Evolutionary conservation across 225 moss, liverwort and hornwort genomes (phyloP).

Genomic region (Pleurozium schreberi): DNA sequence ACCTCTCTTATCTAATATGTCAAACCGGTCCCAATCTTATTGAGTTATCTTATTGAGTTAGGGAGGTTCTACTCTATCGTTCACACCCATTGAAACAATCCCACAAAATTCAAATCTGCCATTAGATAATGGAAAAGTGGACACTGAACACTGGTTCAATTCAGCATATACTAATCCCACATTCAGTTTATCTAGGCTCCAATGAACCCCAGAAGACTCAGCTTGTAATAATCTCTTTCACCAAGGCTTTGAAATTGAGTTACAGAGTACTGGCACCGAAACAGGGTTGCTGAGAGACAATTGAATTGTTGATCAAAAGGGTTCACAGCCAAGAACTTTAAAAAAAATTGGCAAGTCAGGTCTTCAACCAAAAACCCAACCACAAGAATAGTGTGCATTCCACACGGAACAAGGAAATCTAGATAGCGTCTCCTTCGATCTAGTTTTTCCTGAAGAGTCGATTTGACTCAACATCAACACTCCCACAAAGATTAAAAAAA

Average conservation of each 20-base stretch:
- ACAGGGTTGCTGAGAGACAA: background rate
- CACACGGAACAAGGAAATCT: background rate
- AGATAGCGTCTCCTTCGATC: background rate
- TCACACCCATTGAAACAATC: background rate
- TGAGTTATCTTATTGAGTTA: too few relatives aligned
- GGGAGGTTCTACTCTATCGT: too few relatives aligned
- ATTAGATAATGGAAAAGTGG: background rate
- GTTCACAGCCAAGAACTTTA: background rate
- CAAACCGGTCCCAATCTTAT: too few relatives aligned
- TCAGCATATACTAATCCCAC: background rate
- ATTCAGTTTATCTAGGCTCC: background rate
- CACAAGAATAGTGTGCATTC: background rate
- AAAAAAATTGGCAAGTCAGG: background rate
- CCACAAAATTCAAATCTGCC: background rate
- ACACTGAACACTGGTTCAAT: too few relatives aligned
- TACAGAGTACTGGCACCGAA: background rate
- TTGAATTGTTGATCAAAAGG: background rate
- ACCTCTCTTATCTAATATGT: too few relatives aligned
- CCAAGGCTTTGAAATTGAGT: background rate
- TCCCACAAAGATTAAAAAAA: background rate
- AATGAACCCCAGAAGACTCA: too few relatives aligned
- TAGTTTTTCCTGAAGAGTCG: background rate
- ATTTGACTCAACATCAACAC: background rate
- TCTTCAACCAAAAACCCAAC: background rate
- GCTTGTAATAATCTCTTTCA: too few relatives aligned